A percentile compares a stretch with the other conserved stretches of the same genome.
Evolutionary conservation across 2,329 filamentous ascomycete species (phyloP).

Genomic region (Diaporthe eres): DNA sequence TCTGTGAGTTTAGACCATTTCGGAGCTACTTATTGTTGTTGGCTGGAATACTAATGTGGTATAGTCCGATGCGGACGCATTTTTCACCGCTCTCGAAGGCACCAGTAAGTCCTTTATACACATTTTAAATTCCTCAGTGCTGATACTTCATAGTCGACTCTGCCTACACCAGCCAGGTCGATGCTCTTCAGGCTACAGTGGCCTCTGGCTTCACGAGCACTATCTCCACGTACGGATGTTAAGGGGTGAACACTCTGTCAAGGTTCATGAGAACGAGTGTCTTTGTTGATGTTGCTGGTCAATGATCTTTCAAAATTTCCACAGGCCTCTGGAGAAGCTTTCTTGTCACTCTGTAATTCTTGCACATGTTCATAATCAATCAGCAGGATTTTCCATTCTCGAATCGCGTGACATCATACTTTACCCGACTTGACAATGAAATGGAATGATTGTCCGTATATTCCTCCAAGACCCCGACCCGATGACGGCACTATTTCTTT

Average conservation of each 20-base stretch:
- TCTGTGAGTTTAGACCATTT: not conserved
- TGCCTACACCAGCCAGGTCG: slow-evolving; percentile 18
- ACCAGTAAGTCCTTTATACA: not conserved
- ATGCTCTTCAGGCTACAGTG: slow-evolving; percentile 11
- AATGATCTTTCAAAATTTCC: not conserved
- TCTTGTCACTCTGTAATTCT: not conserved
- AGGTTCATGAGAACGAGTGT: not conserved
- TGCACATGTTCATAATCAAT: not conserved
- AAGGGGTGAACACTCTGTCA: no score
- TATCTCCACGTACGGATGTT: not conserved
- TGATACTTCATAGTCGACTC: not conserved
- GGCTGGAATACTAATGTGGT: not conserved
- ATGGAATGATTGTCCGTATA: not conserved
- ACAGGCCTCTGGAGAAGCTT: not conserved
- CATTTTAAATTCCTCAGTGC: not conserved
- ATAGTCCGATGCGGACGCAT: not conserved
- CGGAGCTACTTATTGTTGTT: no score
- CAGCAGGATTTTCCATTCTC: not conserved
- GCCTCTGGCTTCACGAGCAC: slow-evolving; percentile 4
- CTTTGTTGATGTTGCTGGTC: no score
- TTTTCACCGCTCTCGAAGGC: slow-evolving; percentile 17
- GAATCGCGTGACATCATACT: not conserved
- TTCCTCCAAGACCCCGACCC: no score
- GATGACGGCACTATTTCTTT: not conserved
- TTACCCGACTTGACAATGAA: not conserved